Conservation (phyloP, 495 filamentous ascomycete genomes). For the Haplographium delicatum region DNA sequence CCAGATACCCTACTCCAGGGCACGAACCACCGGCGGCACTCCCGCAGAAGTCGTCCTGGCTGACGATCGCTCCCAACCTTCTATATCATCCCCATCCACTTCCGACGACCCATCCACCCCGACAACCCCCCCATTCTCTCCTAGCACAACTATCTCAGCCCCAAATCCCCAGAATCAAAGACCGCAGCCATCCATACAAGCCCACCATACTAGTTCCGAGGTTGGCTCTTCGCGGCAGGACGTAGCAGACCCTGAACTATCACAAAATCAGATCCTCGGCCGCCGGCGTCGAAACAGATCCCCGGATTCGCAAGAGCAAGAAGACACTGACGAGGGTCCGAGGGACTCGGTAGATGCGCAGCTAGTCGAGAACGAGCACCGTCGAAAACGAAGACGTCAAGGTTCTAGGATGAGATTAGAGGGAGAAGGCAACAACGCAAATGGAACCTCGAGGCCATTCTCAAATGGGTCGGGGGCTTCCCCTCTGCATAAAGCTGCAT, state of each 20-base stretch:
- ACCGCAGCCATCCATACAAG: not conserved
- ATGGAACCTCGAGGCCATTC: slow-evolving; percentile 30
- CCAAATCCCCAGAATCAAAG: slow-evolving; percentile 16
- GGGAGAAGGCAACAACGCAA: slow-evolving; percentile 26
- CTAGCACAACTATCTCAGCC: slow-evolving; percentile 34
- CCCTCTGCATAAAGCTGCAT: slow-evolving; percentile 23
- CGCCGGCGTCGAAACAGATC: slow-evolving; percentile 21
- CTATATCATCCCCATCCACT: slow-evolving; percentile 26
- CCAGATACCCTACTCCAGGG: slow-evolving; percentile 3
- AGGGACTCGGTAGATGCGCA: slow-evolving; percentile 10
- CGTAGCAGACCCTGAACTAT: slow-evolving; percentile 11
- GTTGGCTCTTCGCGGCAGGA: slow-evolving; percentile 15
- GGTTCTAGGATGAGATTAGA: slow-evolving; percentile 27
- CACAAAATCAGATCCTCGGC: slow-evolving; percentile 20
- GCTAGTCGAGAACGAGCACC: slow-evolving; percentile 18
- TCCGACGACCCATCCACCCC: slow-evolving; percentile 42
- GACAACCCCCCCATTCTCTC: slow-evolving; percentile 31
- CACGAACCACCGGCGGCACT: slow-evolving; percentile 21
- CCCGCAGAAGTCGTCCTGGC: slow-evolving; percentile 39
- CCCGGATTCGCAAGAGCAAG: slow-evolving; percentile 13
- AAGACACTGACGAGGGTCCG: slow-evolving; percentile 9
- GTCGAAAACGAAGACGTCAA: slow-evolving; percentile 29
- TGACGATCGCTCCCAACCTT: slow-evolving; percentile 35
- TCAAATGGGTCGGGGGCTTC: slow-evolving; percentile 36
- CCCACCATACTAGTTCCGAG: slow-evolving; percentile 9